Evolutionary conservation across 2,329 filamentous ascomycete genomes (phyloP), one percentile per base, ranked within the genome.

Genomic region (Sporothrix variecibatus): DNA sequence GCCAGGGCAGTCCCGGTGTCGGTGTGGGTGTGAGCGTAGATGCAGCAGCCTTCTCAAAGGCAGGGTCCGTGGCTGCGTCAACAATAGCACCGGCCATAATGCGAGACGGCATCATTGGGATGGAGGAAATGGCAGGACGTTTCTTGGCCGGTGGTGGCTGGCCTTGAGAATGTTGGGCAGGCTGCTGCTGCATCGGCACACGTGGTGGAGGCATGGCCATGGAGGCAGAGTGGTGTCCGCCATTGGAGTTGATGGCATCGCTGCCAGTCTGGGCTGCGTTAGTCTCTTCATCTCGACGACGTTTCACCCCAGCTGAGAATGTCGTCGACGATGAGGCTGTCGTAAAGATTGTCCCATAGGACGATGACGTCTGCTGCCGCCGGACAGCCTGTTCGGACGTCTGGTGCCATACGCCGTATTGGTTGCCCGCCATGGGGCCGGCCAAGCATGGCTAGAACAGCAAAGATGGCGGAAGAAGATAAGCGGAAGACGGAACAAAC

Each of bases 1-100:
- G 78, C 79, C 49, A 86, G 74, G 56, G 77, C 76, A 53, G 80
- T n/a, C 7, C 58, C 75, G 17, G 72, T 49, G 62, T 74, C 77
- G 34, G 23, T 31, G 46, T 20, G 6, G 8, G 49, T n/a, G 11
- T 46, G 6, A 11, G 72, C 53, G 62, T 75, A 77, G 38, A 12
- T 12, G 34, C 15, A 11, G 17, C 31, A 0, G 58, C 20, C 12
- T 17, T 34, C 1, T 8, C 40, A 12, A 4, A 28, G 12, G 17
- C n/a, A 9, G 46, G 31, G 3, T 60, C 51, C n/a, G 62, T 65
- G 43, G 17, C 34, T 40, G 46, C 72, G 9, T 72, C 60, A 20
- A 70, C 72, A 68, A 80, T 80, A 5, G 72, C 62, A 60, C 79
- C 79, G 43, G 79, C 79, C n/a, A 71, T 72, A 26, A 81, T 78